Evolutionary conservation across 2,329 filamentous ascomycete genomes (phyloP).

Genomic region (Cordyceps fumosorosea): DNA sequence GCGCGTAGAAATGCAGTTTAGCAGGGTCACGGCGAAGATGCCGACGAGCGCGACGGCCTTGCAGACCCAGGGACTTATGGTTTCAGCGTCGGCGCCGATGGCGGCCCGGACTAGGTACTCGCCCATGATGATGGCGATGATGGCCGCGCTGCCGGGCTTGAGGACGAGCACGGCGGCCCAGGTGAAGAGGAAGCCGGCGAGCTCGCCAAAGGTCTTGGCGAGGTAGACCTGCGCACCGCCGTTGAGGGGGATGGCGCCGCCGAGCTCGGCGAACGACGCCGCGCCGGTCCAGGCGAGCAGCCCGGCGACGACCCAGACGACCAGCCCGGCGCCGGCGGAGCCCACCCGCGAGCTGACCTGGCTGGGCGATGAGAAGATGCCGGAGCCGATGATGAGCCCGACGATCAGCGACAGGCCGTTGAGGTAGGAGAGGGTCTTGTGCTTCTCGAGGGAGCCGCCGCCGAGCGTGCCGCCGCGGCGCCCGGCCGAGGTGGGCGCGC

Average conservation of each 20-base stretch:
- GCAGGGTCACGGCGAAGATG: constrained; percentile 66
- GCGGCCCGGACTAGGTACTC: constrained; percentile 90
- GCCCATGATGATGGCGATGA: constrained; percentile 95
- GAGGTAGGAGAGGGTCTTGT: constrained; percentile 91
- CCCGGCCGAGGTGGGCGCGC: constrained; percentile 58
- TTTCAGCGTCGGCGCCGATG: constrained; percentile 78
- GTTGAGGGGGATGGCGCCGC: constrained; percentile 91
- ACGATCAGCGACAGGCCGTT: constrained; percentile 90
- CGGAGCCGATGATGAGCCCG: constrained; percentile 89
- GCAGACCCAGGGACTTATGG: constrained; percentile 79
- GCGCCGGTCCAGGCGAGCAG: constrained; percentile 93
- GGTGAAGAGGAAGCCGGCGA: constrained; percentile 88
- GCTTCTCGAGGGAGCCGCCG: constrained; percentile 76
- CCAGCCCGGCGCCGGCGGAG: constrained; percentile 79
- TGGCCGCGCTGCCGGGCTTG: constrained; percentile 88
- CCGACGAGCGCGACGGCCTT: constrained; percentile 79
- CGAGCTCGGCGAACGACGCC: constrained; percentile 89
- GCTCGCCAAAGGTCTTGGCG: constrained; percentile 91
- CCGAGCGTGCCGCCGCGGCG: constrained; percentile 41
- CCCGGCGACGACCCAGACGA: constrained; percentile 92
- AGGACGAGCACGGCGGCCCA: constrained; percentile 93
- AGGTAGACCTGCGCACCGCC: constrained; percentile 92
- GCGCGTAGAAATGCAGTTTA: constrained; percentile 89
- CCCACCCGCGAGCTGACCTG: constrained; percentile 89
- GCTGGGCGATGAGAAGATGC: constrained; percentile 91